A percentile compares a stretch with the other conserved stretches of the same genome.
These are phyloP conservation scores for Rutstroemia sp. DNA, from an alignment of 2,329 filamentous ascomycete genomes.

Conservation along the genomic window DNA sequence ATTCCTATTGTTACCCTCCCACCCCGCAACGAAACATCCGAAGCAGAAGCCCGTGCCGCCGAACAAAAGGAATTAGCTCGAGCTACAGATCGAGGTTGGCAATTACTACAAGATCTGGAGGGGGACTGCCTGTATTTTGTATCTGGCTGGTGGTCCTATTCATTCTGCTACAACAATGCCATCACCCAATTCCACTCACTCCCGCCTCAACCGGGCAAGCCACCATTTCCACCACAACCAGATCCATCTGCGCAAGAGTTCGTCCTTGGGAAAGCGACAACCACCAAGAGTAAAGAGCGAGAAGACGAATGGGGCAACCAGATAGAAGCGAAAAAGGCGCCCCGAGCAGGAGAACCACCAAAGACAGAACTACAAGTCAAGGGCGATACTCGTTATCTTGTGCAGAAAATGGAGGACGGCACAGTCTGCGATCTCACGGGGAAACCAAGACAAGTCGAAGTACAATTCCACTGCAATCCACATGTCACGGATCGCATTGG, in stretches of 20 bases:
- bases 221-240: conserved; percentile 56
- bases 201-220: conserved; percentile 51
- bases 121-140: conserved; percentile 64
- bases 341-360: conserved; percentile 24
- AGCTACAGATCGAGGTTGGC: conserved; percentile 59
- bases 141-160: conserved; percentile 70
- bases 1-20: conserved; percentile 49
- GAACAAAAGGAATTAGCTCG: conserved; percentile 59
- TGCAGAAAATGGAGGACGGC: conserved; percentile 58
- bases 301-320: conserved; percentile 29
- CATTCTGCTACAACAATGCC: conserved; percentile 64
- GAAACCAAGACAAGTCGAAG: conserved; percentile 59
- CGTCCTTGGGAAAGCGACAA: conserved; percentile 50
- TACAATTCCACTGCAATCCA: conserved; percentile 55
- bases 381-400: conserved; percentile 60
- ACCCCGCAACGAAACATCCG: conserved; percentile 40
- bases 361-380: conserved; percentile 51
- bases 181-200: conserved; percentile 68
- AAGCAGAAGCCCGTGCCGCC: conserved; percentile 45
- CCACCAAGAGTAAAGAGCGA: conserved; percentile 25
- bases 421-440: conserved; percentile 65
- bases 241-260: conserved; percentile 57
- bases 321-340: conserved; percentile 20
- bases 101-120: conserved; percentile 60
- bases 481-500: conserved; percentile 57